Base-by-base conservation (phyloP, 169 alveolate species). In the Eimeria tenella region DNA sequence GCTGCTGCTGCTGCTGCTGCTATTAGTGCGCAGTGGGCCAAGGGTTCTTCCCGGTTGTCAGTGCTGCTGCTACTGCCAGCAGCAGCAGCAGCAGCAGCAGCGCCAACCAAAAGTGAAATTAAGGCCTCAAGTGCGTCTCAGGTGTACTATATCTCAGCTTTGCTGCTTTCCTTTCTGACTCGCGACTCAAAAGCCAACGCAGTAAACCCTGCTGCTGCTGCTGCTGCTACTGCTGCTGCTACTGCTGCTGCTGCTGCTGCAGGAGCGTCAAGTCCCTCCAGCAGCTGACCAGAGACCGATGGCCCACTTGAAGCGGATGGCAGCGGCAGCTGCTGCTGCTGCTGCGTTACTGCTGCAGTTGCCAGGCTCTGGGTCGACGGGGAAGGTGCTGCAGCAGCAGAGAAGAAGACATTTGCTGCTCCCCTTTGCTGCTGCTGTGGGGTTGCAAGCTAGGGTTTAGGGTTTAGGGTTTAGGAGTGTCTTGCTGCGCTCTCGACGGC, bases 31-130 rank as follows among this genome's bases (percentile, higher is more conserved):
- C 82, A n/a, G 56, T 10, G 55, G 53, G 7, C 53, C 3, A 31
- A 31, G 68, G 68, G 4, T 11, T 11, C 21, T 58, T 58, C 68
- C 11, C 17, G 82, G 50, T 8, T 8, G 56, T 31, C 53, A 5
- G 56, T 71, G 82, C 17, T 10, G 7, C 58, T 10, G 56, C 83
- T 21, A n/a, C 42, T n/a, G 0, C 56, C 83, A 23, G 55, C 55
- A 63, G 74, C 74, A 63, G 74, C 74, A 63, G 23, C 74, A 63
- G 74, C 74, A 63, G 74, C 74, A 63, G 74, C 74, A 63, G 74
- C 25, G 21, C 42, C 74, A 63, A 25, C 74, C 15, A 25, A n/a
- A 63, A 25, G 42, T 19, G 74, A 63, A 17, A 15, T 25, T 19
- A 25, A 6, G 21, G 74, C 25, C 15, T n/a, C 17, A 17, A 3